Base-by-base conservation (phyloP, 495 filamentous ascomycete species). In the Neurospora cerealis region DNA sequence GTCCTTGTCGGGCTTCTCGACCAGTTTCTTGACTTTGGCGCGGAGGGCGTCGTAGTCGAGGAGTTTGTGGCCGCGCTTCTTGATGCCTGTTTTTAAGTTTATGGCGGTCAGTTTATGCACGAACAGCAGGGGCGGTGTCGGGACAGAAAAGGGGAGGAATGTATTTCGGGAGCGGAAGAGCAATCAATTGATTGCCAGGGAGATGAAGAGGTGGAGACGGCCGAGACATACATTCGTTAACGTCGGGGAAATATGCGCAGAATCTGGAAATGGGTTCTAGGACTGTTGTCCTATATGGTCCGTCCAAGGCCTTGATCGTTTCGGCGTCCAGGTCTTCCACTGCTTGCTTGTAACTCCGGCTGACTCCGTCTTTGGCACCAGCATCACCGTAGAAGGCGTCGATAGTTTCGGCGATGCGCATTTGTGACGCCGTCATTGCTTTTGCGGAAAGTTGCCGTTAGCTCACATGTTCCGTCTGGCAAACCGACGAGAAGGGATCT, bases 351-450 rank as follows among this genome's bases (percentile, higher is more conserved):
- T 99, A 99, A 80, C 93, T 95, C 77, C 95, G 86, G 83, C 92
- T 95, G 71, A 99, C 96, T 38, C 96, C 96, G 79, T 99, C 96
- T 75, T 91, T 92, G 44, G 96, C 92, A 39, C 96, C 96, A 1
- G 95, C 93, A 74, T 99, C 96, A 37, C 96, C 96, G 84, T 99
- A 99, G 83, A 99, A 99, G 19, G 96, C 96, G 81, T 99, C 96
- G 82, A 99, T 99, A 13, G 96, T 99, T 81, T 99, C 96, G 48
- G 96, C 96, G 80, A 99, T 99, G 74, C 96, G 92, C 96, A 99
- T 98, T 81, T 99, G 96, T 42, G 95, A 98, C 3, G 96, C 95
- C 37, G 96, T 99, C 96, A 99, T 99, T 44, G 96, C 96, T 96
- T 70, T 10, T 17, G 2, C 11, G 38, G 0, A 10, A 3, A n/a